These are phyloP conservation scores for Paxillus rubicundulus DNA, from an alignment of 768 basidiomycete species.

Conservation along the genomic window DNA sequence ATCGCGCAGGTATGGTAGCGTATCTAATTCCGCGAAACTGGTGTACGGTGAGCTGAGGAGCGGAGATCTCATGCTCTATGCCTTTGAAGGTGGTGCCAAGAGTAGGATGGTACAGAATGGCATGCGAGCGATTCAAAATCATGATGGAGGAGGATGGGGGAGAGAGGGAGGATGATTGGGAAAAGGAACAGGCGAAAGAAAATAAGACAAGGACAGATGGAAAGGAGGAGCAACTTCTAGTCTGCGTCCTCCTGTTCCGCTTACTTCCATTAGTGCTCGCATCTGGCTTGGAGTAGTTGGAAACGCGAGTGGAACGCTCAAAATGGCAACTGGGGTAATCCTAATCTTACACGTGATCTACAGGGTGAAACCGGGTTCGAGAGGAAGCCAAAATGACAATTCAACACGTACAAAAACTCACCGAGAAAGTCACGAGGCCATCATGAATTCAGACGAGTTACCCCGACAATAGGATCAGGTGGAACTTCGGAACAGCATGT, in stretches of 20 bases:
- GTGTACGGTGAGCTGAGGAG: conserved; percentile 52
- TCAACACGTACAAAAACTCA: conserved; percentile 6
- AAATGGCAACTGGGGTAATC: conserved; percentile 19
- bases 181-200: background rate
- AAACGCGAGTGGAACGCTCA: conserved; percentile 21
- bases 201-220: background rate
- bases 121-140: conserved; percentile 28
- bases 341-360: conserved; percentile 24
- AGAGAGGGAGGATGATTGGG: background rate
- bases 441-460: too few species aligned
- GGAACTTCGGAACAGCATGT: too few species aligned
- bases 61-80: conserved; percentile 58
- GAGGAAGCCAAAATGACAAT: background rate
- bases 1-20: conserved; percentile 68
- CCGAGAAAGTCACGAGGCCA: too few species aligned
- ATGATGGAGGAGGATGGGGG: conserved; percentile 14
- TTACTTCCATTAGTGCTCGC: conserved; percentile 22
- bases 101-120: conserved; percentile 45
- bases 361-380: conserved; percentile 15
- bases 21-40: conserved; percentile 82
- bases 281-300: conserved; percentile 10
- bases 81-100: conserved; percentile 69
- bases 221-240: conserved; percentile 2
- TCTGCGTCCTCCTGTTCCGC: conserved; percentile 13
- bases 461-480: too few species aligned